Evolutionary conservation across 768 basidiomycete species (phyloP), one percentile per base, ranked within the genome.

Genomic region (Mycena kentingensis): DNA sequence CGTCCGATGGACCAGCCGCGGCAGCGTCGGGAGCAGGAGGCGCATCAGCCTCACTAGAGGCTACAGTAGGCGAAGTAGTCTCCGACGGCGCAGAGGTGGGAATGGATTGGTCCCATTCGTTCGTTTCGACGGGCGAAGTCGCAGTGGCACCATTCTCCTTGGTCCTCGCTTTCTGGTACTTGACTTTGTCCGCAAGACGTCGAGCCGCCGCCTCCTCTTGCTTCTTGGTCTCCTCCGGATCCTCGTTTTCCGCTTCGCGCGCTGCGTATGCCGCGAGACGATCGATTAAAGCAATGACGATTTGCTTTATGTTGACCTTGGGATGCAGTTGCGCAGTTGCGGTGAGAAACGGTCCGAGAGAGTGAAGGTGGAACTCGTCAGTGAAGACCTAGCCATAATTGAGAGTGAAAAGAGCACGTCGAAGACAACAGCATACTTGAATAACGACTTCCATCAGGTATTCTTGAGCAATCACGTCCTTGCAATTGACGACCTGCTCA

Each of bases 361-460:
- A 87, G 64, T 96, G 90, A 0, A 99, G 81, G 65, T 99, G 97
- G 73, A 98, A 98, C 67, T 98, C 96, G 70, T 98, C 95, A 11
- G 96, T 93, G 70, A 98, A 98, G 16, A 99, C 96, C 91, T 93
- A 60, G 13, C 27, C n/a, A 13, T 22, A 47, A 24, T 25, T 26
- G 41, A 28, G 38, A 28, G 25, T 21, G 27, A 29, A 4, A 26
- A 21, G 18, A 5, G 12, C 19, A 49, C 19, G 13, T n/a, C 11
- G 22, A 11, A n/a, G 4, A 46, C 24, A 1, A 13, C 41, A 35
- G 64, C 80, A 29, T 52, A 90, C 93, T 79, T 99, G 97, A 60
- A 99, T 99, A 55, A 99, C 94, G 10, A 98, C 97, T 69, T 99
- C 97, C 97, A 98, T 98, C 39, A 98, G 70, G 69, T 99, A 99